A percentile compares a stretch with the other conserved stretches of the same genome.
These are phyloP conservation scores for Aegilops sharonensis DNA, from an alignment of 176 grass and related monocot genomes.

Conservation along the genomic window DNA sequence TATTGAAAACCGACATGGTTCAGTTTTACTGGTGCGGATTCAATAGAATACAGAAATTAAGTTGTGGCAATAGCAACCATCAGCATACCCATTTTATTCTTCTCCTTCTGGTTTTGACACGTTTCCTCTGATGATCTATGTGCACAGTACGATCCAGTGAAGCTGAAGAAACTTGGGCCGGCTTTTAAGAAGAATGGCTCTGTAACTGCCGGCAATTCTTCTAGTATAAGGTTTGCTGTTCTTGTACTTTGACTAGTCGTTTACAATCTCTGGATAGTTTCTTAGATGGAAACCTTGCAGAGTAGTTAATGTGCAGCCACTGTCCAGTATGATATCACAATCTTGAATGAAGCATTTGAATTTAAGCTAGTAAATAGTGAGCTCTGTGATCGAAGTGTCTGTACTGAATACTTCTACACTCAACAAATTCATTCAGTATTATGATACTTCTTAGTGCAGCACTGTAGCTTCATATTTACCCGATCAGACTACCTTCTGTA, in stretches of 20 bases:
- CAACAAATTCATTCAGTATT: not conserved
- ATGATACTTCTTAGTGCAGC: not conserved
- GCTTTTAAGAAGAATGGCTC: constrained; percentile 72
- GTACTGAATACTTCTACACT: not conserved
- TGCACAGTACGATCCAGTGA: constrained; percentile 64
- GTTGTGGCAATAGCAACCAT: not conserved
- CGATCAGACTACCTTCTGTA: not conserved
- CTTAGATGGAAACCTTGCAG: constrained; percentile 8
- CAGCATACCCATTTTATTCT: not conserved
- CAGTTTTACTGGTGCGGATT: not conserved
- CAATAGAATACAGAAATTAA: not conserved
- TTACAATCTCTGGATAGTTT: not conserved
- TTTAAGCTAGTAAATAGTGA: not conserved
- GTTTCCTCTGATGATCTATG: constrained; percentile 19
- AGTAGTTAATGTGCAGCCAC: not conserved
- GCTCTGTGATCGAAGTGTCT: not conserved
- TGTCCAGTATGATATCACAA: not conserved
- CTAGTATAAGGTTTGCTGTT: constrained; percentile 70
- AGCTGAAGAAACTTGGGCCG: constrained; percentile 68
- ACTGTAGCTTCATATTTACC: not conserved
- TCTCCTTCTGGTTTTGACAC: not conserved
- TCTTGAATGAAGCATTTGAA: not conserved
- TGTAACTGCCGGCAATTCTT: constrained; percentile 83
- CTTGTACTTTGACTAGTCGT: not conserved
- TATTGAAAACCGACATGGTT: not conserved